phyloP scores from a whole-genome alignment of 495 filamentous ascomycete species.

The Halenospora varia region DNA sequence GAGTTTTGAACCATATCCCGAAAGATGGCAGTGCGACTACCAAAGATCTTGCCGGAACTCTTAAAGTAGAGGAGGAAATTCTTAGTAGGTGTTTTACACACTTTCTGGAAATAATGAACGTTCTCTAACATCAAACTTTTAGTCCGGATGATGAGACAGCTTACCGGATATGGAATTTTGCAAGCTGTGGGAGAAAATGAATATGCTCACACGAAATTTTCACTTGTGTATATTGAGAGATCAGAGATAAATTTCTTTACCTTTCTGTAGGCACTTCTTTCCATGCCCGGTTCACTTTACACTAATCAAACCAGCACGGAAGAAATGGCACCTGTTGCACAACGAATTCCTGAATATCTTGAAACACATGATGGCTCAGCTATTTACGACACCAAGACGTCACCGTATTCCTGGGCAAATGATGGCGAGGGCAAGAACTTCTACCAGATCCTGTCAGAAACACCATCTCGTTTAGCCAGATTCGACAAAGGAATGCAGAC shows the following conservation, averaged over 20 bases:
- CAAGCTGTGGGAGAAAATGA: conserved; percentile 15
- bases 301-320: conserved; percentile 14
- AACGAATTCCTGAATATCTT: conserved; percentile 20
- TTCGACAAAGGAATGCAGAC: conserved; percentile 23
- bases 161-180: conserved; percentile 23
- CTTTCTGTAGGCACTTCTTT: conserved; percentile 1
- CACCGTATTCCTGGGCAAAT: conserved; percentile 23
- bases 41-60: conserved; percentile 18
- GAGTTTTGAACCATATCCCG: conserved; percentile 21
- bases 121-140: not conserved
- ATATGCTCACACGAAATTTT: conserved; percentile 22
- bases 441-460: conserved; percentile 20
- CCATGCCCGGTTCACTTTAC: not conserved
- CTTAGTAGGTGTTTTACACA: conserved; percentile 13
- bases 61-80: conserved; percentile 18
- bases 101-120: not conserved
- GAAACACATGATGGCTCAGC: conserved; percentile 13
- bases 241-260: conserved; percentile 25
- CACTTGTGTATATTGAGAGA: conserved; percentile 25
- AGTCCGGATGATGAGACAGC: conserved; percentile 24
- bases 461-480: conserved; percentile 17
- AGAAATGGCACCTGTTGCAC: conserved; percentile 18
- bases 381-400: conserved; percentile 14
- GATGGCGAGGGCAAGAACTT: conserved; percentile 18
- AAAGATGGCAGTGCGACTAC: conserved; percentile 17